phyloP scores from a whole-genome alignment of 2,329 filamentous ascomycete species.

The Botrytis tulipae region DNA sequence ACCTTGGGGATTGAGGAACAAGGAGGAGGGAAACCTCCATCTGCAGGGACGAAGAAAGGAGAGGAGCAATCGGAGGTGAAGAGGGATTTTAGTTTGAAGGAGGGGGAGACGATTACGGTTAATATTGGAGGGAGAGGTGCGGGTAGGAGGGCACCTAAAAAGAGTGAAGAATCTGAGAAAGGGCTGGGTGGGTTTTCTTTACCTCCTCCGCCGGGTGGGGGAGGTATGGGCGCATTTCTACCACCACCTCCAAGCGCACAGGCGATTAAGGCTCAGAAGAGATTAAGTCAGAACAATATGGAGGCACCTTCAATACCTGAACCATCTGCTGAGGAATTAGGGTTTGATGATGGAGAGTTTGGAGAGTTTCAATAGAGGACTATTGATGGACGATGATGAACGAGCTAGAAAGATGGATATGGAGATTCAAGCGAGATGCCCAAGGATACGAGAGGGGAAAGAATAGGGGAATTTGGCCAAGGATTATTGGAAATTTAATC shows the following conservation, averaged over 20 bases:
- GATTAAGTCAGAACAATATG: constrained; percentile 48
- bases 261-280: constrained; percentile 60
- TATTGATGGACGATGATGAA: background rate
- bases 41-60: constrained; percentile 31
- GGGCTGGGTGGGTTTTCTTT: constrained; percentile 58
- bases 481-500: background rate
- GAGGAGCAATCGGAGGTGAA: constrained; percentile 49
- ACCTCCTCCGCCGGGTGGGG: constrained; percentile 56
- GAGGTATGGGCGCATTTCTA: constrained; percentile 46
- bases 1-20: constrained; percentile 59
- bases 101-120: constrained; percentile 84
- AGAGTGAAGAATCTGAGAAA: constrained; percentile 32
- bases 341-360: constrained; percentile 86
- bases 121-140: constrained; percentile 60
- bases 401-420: background rate
- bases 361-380: constrained; percentile 64
- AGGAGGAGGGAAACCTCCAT: constrained; percentile 37
- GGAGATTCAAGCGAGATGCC: background rate
- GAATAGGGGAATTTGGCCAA: background rate
- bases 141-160: constrained; percentile 30
- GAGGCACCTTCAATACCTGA: constrained; percentile 38
- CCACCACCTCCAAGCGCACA: constrained; percentile 66
- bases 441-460: background rate
- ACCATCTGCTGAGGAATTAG: constrained; percentile 58
- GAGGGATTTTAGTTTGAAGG: constrained; percentile 81